Base-by-base conservation (phyloP, 2,329 filamentous ascomycete species). In the Paecilomyces sp. region DNA sequence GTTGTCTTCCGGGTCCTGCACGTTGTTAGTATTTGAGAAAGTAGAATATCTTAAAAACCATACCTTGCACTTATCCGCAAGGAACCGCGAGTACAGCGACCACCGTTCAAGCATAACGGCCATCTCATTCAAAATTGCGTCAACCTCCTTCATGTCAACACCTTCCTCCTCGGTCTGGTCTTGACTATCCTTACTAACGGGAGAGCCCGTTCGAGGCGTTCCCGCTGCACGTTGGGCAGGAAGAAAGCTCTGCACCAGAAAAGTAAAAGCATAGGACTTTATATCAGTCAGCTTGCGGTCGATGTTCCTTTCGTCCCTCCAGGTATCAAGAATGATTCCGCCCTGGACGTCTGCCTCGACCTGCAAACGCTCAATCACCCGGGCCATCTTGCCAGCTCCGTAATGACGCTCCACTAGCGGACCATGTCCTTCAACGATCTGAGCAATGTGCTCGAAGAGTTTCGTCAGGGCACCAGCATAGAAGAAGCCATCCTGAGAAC, bases 181-280 rank as follows among this genome's bases (percentile, higher is more conserved):
- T 71, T 70, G 82, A 5, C 77, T 76, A 18, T 80, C 79, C 13
- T 85, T 85, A 36, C 82, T 74, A 0, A 90, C 90, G 1, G 93
- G 93, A 1, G 92, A 96, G 63, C 83, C 88, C 41, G 91, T 85
- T 53, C 91, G 84, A 2, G 88, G 83, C 1, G 87, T 87, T 1
- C 85, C 85, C 11, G 81, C 74, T 5, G 84, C 80, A 62, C 88
- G 88, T 60, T 91, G 88, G 31, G 84, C 80, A 0, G 90, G 86
- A 54, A 96, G 74, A 72, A 96, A 97, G 77, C 92, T 97, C 75
- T 97, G 92, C 0, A 97, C 92, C 53, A 99, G 79, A 71, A 99
- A 99, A 0, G 92, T 96, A 74, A 96, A 99, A 0, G 94, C 92
- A 71, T 99, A 99, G 58, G 92, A 96, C 77, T 95, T 97, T 74